Conservation (phyloP, 2,329 filamentous ascomycete species). For the Monosporascus sp. region DNA sequence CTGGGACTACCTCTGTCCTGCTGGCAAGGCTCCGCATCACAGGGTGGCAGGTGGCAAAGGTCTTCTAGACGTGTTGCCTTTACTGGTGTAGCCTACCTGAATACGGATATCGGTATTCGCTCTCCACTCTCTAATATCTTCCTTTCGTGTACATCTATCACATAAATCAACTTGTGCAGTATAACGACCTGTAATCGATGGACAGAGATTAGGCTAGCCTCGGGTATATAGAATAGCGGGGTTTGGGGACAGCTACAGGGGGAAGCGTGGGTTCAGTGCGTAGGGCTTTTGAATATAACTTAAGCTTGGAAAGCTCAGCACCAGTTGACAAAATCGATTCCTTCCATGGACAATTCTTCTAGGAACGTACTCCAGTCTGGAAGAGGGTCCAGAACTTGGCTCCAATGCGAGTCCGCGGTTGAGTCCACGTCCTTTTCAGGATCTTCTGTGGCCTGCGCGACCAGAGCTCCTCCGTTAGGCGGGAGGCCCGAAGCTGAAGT, state of each 20-base stretch:
- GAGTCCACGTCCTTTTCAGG: background rate
- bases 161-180: no score
- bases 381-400: background rate
- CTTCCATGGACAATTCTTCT: background rate
- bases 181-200: no score
- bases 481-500: background rate
- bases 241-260: no score
- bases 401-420: background rate
- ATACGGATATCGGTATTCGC: background rate
- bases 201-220: no score
- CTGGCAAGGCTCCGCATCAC: background rate
- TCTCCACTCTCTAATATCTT: background rate
- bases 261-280: no score
- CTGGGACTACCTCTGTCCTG: constrained; percentile 1
- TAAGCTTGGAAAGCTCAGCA: background rate
- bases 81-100: background rate
- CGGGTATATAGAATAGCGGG: no score
- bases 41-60: constrained; percentile 1
- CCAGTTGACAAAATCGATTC: background rate
- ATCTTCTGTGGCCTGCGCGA: background rate
- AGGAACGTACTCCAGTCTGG: background rate
- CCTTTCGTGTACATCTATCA: no score
- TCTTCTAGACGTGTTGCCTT: background rate
- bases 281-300: no score
- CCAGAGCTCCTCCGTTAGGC: background rate